Base-by-base conservation (phyloP, 495 filamentous ascomycete species). In the Podospora didyma region DNA sequence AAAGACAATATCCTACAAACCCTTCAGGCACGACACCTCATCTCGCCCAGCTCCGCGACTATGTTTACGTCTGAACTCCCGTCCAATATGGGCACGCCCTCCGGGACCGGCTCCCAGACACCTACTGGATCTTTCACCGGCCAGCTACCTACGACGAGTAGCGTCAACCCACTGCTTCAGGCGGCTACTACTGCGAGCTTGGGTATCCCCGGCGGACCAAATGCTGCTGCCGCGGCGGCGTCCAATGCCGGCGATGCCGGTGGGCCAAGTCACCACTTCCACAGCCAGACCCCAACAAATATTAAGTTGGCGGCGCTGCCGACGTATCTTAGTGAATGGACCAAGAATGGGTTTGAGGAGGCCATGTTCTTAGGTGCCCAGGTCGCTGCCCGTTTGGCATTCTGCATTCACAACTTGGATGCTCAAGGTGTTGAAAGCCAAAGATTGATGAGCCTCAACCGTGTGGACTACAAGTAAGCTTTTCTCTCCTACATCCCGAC, bases 61-160 rank as follows among this genome's bases (percentile, higher is more conserved):
- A 97, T 97, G 64, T 98, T 98, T 79, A 96, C 90, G 35, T 95
- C 89, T 46, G 94, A 98, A 72, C 83, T 98, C 34, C 92, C 92
- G 19, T 94, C 89, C 1, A 90, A 92, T 70, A 81, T 96, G 66
- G 89, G 88, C 45, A 97, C 94, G 0, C 94, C 94, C 11, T 79
- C 85, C 37, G 92, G 89, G 6, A 98, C 94, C 0, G 94, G 94
- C 17, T 86, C 93, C 19, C 93, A 92, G 68, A 98, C 94, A 0
- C 94, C 94, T 0, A 83, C 79, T 24, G 71, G 74, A 23, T 87
- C 84, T 7, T 86, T 83, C 49, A 76, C 82, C 20, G 82, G 83
- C 39, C 75, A 73, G 59, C 67, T 74, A 31, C 70, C 79, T 26
- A 74, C 69, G 51, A 65, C 71, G 56, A 70, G 69, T 69, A 84